Conservation (phyloP, 2,329 filamentous ascomycete genomes). For the Dothideomycetidae sp. region DNA sequence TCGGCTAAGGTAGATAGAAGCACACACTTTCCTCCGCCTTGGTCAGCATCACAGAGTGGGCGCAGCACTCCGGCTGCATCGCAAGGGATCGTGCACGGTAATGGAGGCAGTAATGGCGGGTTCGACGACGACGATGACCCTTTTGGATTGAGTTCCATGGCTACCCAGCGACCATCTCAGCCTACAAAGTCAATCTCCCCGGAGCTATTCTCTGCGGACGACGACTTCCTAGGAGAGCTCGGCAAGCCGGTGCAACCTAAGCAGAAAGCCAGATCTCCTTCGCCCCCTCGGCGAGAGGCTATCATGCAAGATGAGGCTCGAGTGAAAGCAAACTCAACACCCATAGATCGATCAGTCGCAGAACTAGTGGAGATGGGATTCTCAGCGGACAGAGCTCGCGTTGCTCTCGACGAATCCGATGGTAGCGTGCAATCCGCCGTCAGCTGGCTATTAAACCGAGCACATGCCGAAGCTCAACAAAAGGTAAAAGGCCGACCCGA, state of each 20-base stretch:
- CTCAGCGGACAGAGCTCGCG: slow-evolving; percentile 63
- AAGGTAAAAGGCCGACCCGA: slow-evolving; percentile 36
- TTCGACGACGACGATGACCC: slow-evolving; percentile 65
- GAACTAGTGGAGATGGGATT: slow-evolving; percentile 95
- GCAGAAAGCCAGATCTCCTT: slow-evolving; percentile 23
- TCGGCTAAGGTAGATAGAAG: slow-evolving; percentile 44
- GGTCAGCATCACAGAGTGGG: slow-evolving; percentile 24
- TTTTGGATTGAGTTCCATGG: slow-evolving; percentile 52
- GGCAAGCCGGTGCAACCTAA: slow-evolving; percentile 39
- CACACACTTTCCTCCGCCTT: slow-evolving; percentile 41
- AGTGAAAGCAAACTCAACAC: slow-evolving; percentile 17
- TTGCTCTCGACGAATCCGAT: slow-evolving; percentile 67
- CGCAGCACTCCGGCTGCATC: slow-evolving; percentile 25
- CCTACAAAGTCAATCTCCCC: slow-evolving; percentile 15
- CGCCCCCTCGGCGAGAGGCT: slow-evolving; percentile 6
- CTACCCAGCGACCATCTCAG: slow-evolving; percentile 13
- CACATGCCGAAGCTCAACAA: slow-evolving; percentile 68
- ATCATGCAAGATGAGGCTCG: background rate
- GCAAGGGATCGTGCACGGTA: slow-evolving; percentile 5
- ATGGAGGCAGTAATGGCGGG: background rate
- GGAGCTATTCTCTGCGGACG: slow-evolving; percentile 35
- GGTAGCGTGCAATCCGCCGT: slow-evolving; percentile 77
- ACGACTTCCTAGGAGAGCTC: slow-evolving; percentile 48
- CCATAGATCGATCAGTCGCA: slow-evolving; percentile 65
- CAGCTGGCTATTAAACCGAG: slow-evolving; percentile 79